These are phyloP conservation scores for Sequoia sempervirens DNA, from an alignment of 75 land plant genomes.

Conservation along the genomic window DNA sequence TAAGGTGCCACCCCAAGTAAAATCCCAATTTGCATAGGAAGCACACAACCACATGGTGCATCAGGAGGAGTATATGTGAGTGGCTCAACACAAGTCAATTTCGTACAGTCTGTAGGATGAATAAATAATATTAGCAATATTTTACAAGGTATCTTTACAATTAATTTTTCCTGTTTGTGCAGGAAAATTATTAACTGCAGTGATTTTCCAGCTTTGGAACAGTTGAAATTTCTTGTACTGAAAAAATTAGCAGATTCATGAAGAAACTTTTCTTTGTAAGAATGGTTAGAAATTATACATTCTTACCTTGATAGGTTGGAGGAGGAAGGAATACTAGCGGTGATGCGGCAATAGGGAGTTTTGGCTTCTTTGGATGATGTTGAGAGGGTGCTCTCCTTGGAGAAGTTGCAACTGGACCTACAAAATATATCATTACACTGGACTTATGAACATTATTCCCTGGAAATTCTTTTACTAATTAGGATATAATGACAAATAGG, in stretches of 20 bases:
- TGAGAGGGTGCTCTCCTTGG: neutral
- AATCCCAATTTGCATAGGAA: slow-evolving; percentile 72
- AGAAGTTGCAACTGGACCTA: neutral
- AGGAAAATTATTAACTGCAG: neutral
- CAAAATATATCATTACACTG: neutral
- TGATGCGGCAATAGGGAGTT: neutral
- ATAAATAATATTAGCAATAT: slow-evolving; percentile 9
- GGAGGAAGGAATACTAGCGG: neutral
- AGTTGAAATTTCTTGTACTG: neutral
- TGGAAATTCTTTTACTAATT: neutral
- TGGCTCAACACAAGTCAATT: slow-evolving; percentile 58
- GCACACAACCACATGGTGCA: slow-evolving; percentile 89
- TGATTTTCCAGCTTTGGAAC: neutral
- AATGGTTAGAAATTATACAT: neutral
- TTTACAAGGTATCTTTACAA: neutral
- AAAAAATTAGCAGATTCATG: neutral
- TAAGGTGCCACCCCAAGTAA: slow-evolving; percentile 59
- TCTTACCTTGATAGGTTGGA: neutral
- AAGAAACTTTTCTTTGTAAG: neutral
- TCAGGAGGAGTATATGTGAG: slow-evolving; percentile 66
- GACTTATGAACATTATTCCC: neutral
- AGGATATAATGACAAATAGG: neutral
- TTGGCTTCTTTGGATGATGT: slow-evolving; percentile 5
- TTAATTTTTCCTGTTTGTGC: neutral
- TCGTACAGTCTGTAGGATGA: slow-evolving; percentile 42